Percentiles rank a stretch among this genome's conserved stretches.
phyloP scores from a whole-genome alignment of 2,329 filamentous ascomycete species.

The Pseudogymnoascus sp. region DNA sequence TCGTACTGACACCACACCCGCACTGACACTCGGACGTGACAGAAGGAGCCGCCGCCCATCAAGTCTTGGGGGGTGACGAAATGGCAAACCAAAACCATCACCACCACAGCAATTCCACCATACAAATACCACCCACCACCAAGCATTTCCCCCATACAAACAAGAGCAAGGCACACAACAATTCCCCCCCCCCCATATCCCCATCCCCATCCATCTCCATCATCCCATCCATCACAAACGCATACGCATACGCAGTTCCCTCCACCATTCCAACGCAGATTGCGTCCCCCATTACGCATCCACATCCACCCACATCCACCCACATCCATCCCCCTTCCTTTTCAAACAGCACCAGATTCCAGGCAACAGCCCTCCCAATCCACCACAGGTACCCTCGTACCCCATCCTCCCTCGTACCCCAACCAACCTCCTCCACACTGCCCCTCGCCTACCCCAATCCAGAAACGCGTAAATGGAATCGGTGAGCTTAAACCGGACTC shows the following conservation, averaged over 20 bases:
- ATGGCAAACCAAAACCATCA: background rate
- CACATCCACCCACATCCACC: too few species aligned
- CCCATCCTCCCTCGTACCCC: background rate
- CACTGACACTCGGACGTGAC: background rate
- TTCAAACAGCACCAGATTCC: slow-evolving; percentile 4
- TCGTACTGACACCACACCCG: background rate
- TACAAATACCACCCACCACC: too few species aligned
- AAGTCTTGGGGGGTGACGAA: background rate
- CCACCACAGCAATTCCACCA: background rate
- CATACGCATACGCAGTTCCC: background rate
- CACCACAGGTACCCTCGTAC: background rate
- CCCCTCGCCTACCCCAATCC: background rate
- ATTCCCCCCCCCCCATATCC: background rate
- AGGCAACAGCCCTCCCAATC: background rate
- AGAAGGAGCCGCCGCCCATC: background rate
- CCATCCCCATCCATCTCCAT: background rate
- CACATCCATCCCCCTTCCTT: background rate
- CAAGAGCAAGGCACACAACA: background rate
- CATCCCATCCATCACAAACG: too few species aligned
- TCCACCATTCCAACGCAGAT: too few species aligned
- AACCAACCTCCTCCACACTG: background rate
- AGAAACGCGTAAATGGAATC: background rate
- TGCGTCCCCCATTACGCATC: background rate
- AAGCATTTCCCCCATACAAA: background rate
- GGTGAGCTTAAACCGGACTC: background rate